Base-by-base conservation (phyloP, 1,284 basidiomycete genomes). In the Mycena sp. region DNA sequence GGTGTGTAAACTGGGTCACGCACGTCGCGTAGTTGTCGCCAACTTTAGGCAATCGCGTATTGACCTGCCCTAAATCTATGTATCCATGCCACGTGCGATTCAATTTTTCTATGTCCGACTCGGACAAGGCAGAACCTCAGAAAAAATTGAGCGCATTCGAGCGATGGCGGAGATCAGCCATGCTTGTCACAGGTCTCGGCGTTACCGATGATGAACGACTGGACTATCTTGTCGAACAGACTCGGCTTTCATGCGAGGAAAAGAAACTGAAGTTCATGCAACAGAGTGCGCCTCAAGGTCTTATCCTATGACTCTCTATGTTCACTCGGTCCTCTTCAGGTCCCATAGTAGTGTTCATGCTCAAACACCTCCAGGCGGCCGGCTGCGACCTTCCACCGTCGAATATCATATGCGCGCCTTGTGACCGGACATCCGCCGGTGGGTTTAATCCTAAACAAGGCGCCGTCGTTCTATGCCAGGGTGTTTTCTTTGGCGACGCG, bases 341-440 rank as follows among this genome's bases (percentile, higher is more conserved):
- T 74, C 94, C 95, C 10, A 81, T 89, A 9, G 86, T 97, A 2
- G 85, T 90, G 5, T 97, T 97, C 78, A 93, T 98, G 89, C 82
- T 96, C 51, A 91, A 94, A 70, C 95, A 96, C 71, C 85, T 98
- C 35, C 83, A 88, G 63, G 82, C 91, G 0, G 87, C 88, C 25
- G 94, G 89, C 40, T 89, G 85, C 66, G 83, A 82, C 23, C 85
- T 90, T 9, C 87, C 85, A 60, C 83, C 87, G 1, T 81, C 85
- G 29, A 90, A 95, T 63, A 85, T 98, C 49, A 82, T 92, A 70
- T 98, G 95, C 77, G 82, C 86, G 14, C 93, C 95, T 0, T 97
- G 96, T 78, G 89, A 91, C 73, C 75, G 79, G 58, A 84, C 83
- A 19, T 86, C 85, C 44, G 85, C 92, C 10, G 96, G 95, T n/a